These are phyloP conservation scores for Glonium stellatum DNA, from an alignment of 495 filamentous ascomycete genomes.

Conservation along the genomic window DNA sequence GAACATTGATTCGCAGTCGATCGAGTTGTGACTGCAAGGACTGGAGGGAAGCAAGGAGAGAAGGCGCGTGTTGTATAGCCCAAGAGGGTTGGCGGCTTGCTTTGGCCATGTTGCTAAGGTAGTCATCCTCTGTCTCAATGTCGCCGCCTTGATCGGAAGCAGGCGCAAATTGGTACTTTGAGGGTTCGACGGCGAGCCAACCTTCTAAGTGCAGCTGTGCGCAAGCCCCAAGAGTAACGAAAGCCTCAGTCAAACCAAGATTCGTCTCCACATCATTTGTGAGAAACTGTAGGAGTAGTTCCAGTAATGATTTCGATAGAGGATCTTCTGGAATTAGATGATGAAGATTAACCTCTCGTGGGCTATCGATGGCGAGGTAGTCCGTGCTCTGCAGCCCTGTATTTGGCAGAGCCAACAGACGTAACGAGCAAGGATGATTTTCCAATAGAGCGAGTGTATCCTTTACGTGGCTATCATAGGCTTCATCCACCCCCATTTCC, in stretches of 20 bases:
- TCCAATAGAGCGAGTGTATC: slow-evolving; percentile 75
- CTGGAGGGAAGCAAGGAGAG: slow-evolving; percentile 27
- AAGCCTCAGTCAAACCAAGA: slow-evolving; percentile 70
- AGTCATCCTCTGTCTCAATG: slow-evolving; percentile 7
- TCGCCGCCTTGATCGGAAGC: slow-evolving; percentile 11
- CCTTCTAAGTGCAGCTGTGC: slow-evolving; percentile 74
- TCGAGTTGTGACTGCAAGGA: slow-evolving; percentile 27
- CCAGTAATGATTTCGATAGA: slow-evolving; percentile 62
- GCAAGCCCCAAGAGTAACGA: slow-evolving; percentile 77
- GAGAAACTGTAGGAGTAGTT: slow-evolving; percentile 70
- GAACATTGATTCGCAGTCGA: slow-evolving; percentile 28
- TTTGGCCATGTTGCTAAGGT: slow-evolving; percentile 18
- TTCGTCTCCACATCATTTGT: slow-evolving; percentile 87
- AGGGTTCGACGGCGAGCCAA: slow-evolving; percentile 78
- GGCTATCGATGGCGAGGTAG: slow-evolving; percentile 41
- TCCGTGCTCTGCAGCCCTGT: slow-evolving; percentile 44
- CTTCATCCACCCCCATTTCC: slow-evolving; percentile 63
- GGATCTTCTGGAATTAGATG: slow-evolving; percentile 48
- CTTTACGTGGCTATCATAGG: slow-evolving; percentile 75
- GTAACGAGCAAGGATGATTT: slow-evolving; percentile 64
- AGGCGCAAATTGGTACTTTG: slow-evolving; percentile 47
- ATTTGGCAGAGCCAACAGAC: slow-evolving; percentile 21
- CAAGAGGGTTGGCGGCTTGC: slow-evolving; percentile 29
- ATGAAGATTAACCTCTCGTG: slow-evolving; percentile 16
- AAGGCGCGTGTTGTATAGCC: slow-evolving; percentile 26